Base-by-base conservation (phyloP, 2,329 filamentous ascomycete species). In the Alternaria gaisen region DNA sequence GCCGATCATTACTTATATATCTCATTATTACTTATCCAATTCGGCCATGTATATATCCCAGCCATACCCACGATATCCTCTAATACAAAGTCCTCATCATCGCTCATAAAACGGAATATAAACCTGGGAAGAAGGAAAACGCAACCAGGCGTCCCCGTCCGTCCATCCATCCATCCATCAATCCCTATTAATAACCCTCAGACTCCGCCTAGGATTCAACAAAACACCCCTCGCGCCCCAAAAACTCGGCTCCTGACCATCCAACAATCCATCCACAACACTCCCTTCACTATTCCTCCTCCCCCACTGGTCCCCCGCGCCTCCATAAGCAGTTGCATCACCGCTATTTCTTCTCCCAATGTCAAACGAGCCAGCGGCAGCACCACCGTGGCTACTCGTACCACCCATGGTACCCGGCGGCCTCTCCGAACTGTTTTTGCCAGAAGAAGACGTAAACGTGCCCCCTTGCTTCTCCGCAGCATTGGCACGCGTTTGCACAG, bases 171-270 rank as follows among this genome's bases (percentile, higher is more conserved):
- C 12, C 14, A 9, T 16, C n/a, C 3, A 16, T 52, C 71, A 85
- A 70, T 84, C 83, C 68, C 81, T 70, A 74, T 92, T 92, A 22
- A 91, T 88, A 36, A 92, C 89, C 71, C 88, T 82, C 79, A 92
- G 79, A 69, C 88, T 91, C 71, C 90, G 81, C 70, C 89, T 82
- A 22, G 90, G 90, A 62, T 89, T 89, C 77, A 92, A 77, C 70
- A 91, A 79, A 28, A 91, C 88, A 51, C 85, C 79, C 55, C 64
- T 76, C n/a, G 78, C 74, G 1, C 82, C 90, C 75, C 91, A 88
- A 78, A 92, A 93, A 59, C 85, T 90, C 61, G 90, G 90, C 74
- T 92, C 88, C 61, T 88, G 83, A 0, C 86, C 87, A 4, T 81
- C 83, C 16, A 90, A 71, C 63, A 91, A 70, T 69, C 90, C 87